These are phyloP conservation scores for Crithidia brevicula DNA, from an alignment of 208 protist species.

Conservation along the genomic window DNA sequence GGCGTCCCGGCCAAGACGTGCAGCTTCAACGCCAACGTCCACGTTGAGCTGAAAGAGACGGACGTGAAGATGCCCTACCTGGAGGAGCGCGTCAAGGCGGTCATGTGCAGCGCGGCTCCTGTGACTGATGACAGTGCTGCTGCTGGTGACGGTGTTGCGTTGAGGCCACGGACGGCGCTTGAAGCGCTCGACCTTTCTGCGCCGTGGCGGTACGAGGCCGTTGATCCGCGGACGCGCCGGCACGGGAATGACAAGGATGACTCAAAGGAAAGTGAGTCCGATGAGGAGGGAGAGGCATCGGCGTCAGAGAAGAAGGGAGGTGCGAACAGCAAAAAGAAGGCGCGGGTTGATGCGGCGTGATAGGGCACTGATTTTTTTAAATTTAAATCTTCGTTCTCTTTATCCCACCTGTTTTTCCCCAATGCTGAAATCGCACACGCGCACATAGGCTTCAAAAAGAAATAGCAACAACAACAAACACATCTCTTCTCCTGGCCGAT, in stretches of 20 bases:
- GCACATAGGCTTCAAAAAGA: no score
- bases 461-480: no score
- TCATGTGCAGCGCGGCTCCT: constrained; percentile 34
- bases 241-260: constrained; percentile 24
- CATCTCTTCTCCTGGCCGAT: no score
- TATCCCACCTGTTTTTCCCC: no score
- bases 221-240: constrained; percentile 64
- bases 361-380: not conserved
- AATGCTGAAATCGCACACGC: no score
- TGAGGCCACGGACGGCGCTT: constrained; percentile 31
- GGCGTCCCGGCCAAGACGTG: constrained; percentile 30
- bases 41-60: constrained; percentile 24
- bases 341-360: constrained; percentile 29
- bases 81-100: constrained; percentile 38
- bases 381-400: no score
- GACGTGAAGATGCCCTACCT: constrained; percentile 38
- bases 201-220: constrained; percentile 74
- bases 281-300: constrained; percentile 5
- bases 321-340: constrained; percentile 22
- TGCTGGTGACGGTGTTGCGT: no score
- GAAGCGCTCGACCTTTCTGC: constrained; percentile 63
- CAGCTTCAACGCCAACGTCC: constrained; percentile 44
- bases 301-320: not conserved
- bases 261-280: constrained; percentile 16
- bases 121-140: no score